A percentile compares a stretch with the other conserved stretches of the same genome.
These are phyloP conservation scores for Cryptococcus floricola DNA, from an alignment of 1,284 basidiomycete genomes.

Conservation along the genomic window DNA sequence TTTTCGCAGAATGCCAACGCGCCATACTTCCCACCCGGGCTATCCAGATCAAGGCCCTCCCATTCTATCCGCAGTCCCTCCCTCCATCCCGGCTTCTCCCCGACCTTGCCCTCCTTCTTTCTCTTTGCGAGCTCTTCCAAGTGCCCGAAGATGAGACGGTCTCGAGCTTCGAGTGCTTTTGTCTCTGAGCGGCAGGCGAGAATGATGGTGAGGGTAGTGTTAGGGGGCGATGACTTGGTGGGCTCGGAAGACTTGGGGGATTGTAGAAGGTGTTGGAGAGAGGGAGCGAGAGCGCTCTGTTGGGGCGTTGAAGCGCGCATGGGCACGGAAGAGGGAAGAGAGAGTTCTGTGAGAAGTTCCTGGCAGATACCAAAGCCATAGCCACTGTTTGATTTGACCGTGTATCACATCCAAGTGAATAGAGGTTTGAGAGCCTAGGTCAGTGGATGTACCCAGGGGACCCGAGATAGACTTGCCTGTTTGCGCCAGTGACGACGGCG, in stretches of 20 bases:
- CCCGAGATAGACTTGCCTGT: constrained; percentile 53
- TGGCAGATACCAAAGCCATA: constrained; percentile 81
- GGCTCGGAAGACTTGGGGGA: neutral
- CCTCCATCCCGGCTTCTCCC: constrained; percentile 57
- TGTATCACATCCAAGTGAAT: neutral
- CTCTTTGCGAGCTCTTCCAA: constrained; percentile 51
- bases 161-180: constrained; percentile 62
- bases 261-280: constrained; percentile 22
- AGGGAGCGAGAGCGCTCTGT: constrained; percentile 24
- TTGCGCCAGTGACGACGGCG: constrained; percentile 65
- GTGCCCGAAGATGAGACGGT: constrained; percentile 58
- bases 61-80: constrained; percentile 62
- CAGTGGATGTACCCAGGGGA: neutral
- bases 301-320: constrained; percentile 29
- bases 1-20: constrained; percentile 63
- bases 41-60: constrained; percentile 62
- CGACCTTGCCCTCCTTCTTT: constrained; percentile 28
- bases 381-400: constrained; percentile 56
- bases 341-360: constrained; percentile 69
- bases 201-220: constrained; percentile 64
- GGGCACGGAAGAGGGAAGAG: constrained; percentile 34
- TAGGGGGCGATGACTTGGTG: constrained; percentile 11
- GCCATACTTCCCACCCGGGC: constrained; percentile 55
- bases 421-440: no score
- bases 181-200: constrained; percentile 71